Evolutionary conservation across 2,329 filamentous ascomycete genomes (phyloP).

Genomic region (Tolypocladium pustulatum): DNA sequence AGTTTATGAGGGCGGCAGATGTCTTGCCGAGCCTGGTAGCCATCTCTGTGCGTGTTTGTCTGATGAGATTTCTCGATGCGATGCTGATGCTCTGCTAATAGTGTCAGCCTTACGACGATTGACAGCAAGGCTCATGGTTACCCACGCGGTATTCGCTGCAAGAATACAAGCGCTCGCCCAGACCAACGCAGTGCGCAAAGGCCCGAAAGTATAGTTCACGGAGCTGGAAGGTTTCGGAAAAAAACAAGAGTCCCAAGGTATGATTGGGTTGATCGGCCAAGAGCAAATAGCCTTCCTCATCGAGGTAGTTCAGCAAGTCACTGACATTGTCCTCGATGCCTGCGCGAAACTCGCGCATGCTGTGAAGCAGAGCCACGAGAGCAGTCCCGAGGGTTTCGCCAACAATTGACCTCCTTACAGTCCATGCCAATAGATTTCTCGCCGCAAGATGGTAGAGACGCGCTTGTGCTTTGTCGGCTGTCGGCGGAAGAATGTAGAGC

Average conservation of each 20-base stretch:
- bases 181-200: slow-evolving; percentile 69
- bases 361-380: slow-evolving; percentile 53
- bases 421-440: slow-evolving; percentile 67
- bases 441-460: slow-evolving; percentile 57
- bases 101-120: slow-evolving; percentile 9
- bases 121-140: neutral
- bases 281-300: slow-evolving; percentile 59
- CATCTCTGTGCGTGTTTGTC: slow-evolving; percentile 52
- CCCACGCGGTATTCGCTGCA: slow-evolving; percentile 53
- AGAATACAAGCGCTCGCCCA: slow-evolving; percentile 50
- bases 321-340: slow-evolving; percentile 42
- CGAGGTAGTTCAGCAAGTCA: slow-evolving; percentile 55
- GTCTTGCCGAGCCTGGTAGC: slow-evolving; percentile 50
- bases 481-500: slow-evolving; percentile 58
- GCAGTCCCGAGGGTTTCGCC: slow-evolving; percentile 55
- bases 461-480: slow-evolving; percentile 39
- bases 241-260: slow-evolving; percentile 54
- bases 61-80: slow-evolving; percentile 54
- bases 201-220: slow-evolving; percentile 60
- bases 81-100: slow-evolving; percentile 32
- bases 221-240: slow-evolving; percentile 56
- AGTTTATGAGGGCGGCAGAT: slow-evolving; percentile 48
- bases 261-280: slow-evolving; percentile 57
- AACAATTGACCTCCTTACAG: slow-evolving; percentile 55
- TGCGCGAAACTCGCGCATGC: slow-evolving; percentile 52